A percentile compares a stretch with the other conserved stretches of the same genome.
Evolutionary conservation across 2,329 filamentous ascomycete species (phyloP).

Genomic region (Diaporthe australafricana): DNA sequence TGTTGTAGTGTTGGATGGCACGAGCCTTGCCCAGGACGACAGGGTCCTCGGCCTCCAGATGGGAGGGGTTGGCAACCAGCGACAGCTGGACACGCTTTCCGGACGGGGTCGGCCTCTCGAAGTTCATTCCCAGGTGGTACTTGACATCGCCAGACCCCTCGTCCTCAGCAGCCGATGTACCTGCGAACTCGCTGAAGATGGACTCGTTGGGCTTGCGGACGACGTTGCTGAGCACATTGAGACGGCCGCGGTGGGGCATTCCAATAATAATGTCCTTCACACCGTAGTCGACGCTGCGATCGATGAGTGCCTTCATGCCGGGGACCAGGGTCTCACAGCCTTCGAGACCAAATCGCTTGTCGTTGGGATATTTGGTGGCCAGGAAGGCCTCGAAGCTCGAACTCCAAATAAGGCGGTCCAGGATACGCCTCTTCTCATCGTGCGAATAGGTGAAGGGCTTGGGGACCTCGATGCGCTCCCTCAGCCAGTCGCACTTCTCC

Average conservation of each 20-base stretch:
- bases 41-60: constrained; percentile 97
- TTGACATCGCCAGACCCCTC: constrained; percentile 99
- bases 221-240: constrained; percentile 98
- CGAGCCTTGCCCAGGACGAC: constrained; percentile 98
- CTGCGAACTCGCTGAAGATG: constrained; percentile 98
- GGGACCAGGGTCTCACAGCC: constrained; percentile 97
- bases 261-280: constrained; percentile 99
- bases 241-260: constrained; percentile 98
- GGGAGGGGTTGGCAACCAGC: constrained; percentile 96
- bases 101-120: constrained; percentile 96
- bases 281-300: constrained; percentile 97
- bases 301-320: constrained; percentile 99
- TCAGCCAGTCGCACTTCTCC: constrained; percentile 98
- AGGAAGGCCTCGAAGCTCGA: constrained; percentile 97
- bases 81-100: constrained; percentile 99
- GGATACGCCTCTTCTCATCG: constrained; percentile 96
- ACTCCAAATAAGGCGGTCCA: constrained; percentile 98
- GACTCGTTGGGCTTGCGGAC: constrained; percentile 99
- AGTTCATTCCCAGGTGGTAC: constrained; percentile 99
- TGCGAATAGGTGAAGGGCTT: constrained; percentile 97
- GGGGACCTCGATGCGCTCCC: constrained; percentile 93
- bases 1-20: constrained; percentile 98
- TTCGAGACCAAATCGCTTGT: constrained; percentile 99
- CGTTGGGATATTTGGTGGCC: constrained; percentile 98
- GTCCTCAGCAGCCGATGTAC: constrained; percentile 86